phyloP scores from a whole-genome alignment of 2,329 filamentous ascomycete genomes.

The Metarhizium guizhouense region DNA sequence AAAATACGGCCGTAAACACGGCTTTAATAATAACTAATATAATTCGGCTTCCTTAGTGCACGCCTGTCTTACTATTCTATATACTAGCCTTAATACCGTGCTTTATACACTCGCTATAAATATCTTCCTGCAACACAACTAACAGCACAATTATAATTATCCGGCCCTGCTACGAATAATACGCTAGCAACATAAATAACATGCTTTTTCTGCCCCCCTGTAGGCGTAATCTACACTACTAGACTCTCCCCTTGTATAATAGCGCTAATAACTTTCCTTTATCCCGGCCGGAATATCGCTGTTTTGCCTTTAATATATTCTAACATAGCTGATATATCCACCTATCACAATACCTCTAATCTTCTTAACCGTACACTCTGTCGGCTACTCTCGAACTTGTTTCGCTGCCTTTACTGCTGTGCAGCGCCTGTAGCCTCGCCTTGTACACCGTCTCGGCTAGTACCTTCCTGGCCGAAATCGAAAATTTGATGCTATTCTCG shows the following conservation, averaged over 20 bases:
- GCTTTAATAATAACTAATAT: conserved; percentile 5
- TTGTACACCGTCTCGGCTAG: background rate
- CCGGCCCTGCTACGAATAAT: conserved; percentile 1
- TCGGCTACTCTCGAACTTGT: background rate
- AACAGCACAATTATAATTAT: conserved; percentile 9
- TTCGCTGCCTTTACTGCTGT: background rate
- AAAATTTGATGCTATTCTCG: conserved; percentile 9
- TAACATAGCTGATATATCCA: conserved; percentile 1
- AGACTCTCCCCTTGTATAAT: conserved; percentile 4
- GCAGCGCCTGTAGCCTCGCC: background rate
- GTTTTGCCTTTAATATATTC: conserved; percentile 5
- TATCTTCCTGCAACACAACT: conserved; percentile 3
- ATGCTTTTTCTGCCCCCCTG: conserved; percentile 11
- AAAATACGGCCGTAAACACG: conserved; percentile 3
- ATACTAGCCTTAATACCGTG: background rate
- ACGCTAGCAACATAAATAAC: conserved; percentile 11
- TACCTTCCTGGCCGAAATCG: conserved; percentile 1
- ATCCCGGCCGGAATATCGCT: conserved; percentile 2
- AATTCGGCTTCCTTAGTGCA: background rate
- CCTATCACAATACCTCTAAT: background rate
- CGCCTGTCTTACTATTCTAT: background rate
- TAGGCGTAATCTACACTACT: conserved; percentile 9
- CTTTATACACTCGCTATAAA: conserved; percentile 1
- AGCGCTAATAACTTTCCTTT: conserved; percentile 7
- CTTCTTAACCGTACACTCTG: background rate